Percentiles rank a stretch among this genome's conserved stretches.
phyloP scores from a whole-genome alignment of 2,329 filamentous ascomycete genomes.

The Botryosphaeria dothidea region DNA sequence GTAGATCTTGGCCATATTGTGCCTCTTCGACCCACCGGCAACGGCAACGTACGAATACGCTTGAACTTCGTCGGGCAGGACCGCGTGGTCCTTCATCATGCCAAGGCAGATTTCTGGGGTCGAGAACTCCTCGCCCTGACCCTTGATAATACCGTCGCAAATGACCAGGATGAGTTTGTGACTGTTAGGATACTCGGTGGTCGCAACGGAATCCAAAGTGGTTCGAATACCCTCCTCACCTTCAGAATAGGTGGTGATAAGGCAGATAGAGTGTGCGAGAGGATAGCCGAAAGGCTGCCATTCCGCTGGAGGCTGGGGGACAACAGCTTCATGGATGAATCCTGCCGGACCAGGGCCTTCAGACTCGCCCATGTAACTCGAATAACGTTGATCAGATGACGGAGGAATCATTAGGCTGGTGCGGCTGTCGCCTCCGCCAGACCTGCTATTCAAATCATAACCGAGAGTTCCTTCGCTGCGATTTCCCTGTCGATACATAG shows the following conservation, averaged over 20 bases:
- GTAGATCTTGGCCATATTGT: conserved; percentile 99
- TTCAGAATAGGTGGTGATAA: conserved; percentile 97
- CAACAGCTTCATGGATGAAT: conserved; percentile 95
- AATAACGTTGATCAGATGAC: conserved; percentile 51
- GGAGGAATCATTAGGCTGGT: conserved; percentile 46
- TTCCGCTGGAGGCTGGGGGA: conserved; percentile 92
- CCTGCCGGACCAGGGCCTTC: conserved; percentile 81
- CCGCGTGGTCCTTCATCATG: conserved; percentile 93
- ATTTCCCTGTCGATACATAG: conserved; percentile 68
- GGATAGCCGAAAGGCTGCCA: conserved; percentile 98
- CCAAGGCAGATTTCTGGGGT: conserved; percentile 87
- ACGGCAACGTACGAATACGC: conserved; percentile 96
- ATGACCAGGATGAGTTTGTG: conserved; percentile 97
- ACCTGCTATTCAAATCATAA: conserved; percentile 29
- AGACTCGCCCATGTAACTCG: conserved; percentile 57
- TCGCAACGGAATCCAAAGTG: conserved; percentile 92
- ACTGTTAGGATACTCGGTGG: conserved; percentile 98
- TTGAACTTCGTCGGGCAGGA: conserved; percentile 77
- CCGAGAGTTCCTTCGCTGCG: conserved; percentile 59
- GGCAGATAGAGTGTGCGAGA: conserved; percentile 86
- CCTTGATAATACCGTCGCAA: conserved; percentile 97
- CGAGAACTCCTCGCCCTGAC: conserved; percentile 80
- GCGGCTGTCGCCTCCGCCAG: conserved; percentile 37
- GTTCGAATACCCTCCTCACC: conserved; percentile 90
- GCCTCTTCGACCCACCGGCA: conserved; percentile 90